Percentiles rank a stretch among this genome's conserved stretches.
phyloP scores from a whole-genome alignment of 805 yeast genomes.

The Saccharomyces kudriavzevii region DNA sequence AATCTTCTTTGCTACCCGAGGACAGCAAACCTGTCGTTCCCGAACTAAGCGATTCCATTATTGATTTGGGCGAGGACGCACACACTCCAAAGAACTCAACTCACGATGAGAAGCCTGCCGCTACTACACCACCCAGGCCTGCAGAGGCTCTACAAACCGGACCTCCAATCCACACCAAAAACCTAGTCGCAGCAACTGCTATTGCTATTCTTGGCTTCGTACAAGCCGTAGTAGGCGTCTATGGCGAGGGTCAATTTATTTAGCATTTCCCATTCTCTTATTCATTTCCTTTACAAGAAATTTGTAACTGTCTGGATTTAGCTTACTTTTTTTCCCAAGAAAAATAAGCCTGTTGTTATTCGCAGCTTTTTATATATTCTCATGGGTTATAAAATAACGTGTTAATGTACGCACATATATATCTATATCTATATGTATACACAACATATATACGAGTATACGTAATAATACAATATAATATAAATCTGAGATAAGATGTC shows the following conservation, averaged over 20 bases:
- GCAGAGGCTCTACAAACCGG: constrained; percentile 1
- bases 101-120: not conserved
- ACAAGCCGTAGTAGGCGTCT: constrained; percentile 27
- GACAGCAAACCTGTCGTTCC: constrained; percentile 1
- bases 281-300: not conserved
- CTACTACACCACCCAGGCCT: not conserved
- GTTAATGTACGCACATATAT: not conserved
- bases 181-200: constrained; percentile 12
- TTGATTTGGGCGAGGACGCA: constrained; percentile 19
- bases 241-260: constrained; percentile 28
- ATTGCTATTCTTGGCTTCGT: constrained; percentile 18
- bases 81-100: constrained; percentile 4
- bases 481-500: not conserved
- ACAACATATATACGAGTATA: not conserved
- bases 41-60: constrained; percentile 20
- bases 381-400: not conserved
- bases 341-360: not conserved
- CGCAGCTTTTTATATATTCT: not conserved
- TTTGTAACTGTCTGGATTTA: not conserved
- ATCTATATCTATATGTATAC: not conserved
- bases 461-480: not conserved
- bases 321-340: not conserved
- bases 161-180: constrained; percentile 2
- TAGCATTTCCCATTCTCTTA: not conserved
- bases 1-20: not conserved